Evolutionary conservation across 441 rosid species (phyloP), one percentile per base, ranked within the genome.

Genomic region (Theobroma grandiflorum): DNA sequence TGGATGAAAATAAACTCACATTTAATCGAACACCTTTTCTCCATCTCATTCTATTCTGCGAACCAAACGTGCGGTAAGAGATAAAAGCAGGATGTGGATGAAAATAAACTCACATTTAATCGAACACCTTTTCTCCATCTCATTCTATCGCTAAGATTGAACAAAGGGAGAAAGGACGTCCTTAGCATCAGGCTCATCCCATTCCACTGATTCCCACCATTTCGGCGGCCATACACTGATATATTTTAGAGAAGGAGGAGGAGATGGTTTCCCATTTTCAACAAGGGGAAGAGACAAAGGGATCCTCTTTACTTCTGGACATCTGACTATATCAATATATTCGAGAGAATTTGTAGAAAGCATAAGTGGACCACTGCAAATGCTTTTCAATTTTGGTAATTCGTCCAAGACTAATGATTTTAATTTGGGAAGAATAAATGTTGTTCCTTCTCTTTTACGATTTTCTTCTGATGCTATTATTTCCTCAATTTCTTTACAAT

Each of bases 141-240:
- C 31, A 26, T 26, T 26, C 31, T 26, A 26, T 0, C 0, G 1
- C n/a, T n/a, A 26, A 26, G 0, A 26, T 26, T 1, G 31, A 37
- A 71, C 59, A 31, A 31, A 71, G 55, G 59, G 75, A 11, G 55
- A 52, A 22, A 49, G 75, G 42, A 52, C 38, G 26, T 71, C 40
- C n/a, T 26, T 71, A 16, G 42, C 75, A 49, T 71, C 47, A 31
- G 18, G 15, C 47, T 49, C 59, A 69, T 71, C 40, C 59, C 42
- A 16, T 52, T 71, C 59, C 14, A 71, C 38, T 11, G 59, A 49
- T 49, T 71, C 75, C 75, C 75, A 71, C 59, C 75, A 71, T 49
- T 71, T 71, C 2, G 75, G n/a, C n/a, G 35, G 11, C 40, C n/a
- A 31, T n/a, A 71, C 42, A 6, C 6, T 22, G 18, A 71, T 71